Evolutionary conservation across 1,139 yeast species (phyloP).

Genomic region (Saccharomyces uvarum): DNA sequence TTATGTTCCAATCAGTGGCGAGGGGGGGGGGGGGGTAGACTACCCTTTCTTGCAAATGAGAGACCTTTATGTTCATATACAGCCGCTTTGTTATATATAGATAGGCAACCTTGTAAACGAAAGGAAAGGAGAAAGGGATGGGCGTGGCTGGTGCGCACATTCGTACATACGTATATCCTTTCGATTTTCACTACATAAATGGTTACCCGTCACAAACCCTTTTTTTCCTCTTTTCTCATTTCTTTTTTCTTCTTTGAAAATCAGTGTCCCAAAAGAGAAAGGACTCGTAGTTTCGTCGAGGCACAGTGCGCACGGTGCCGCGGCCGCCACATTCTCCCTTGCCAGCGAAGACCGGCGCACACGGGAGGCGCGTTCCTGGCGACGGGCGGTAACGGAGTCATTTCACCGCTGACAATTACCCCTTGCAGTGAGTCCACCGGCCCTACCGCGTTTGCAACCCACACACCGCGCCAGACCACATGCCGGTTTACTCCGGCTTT

Average conservation of each 20-base stretch:
- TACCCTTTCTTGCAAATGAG: no score
- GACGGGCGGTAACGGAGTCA: not conserved
- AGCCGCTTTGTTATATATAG: not conserved
- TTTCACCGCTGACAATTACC: not conserved
- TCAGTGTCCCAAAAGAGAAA: not conserved
- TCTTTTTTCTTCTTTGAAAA: not conserved
- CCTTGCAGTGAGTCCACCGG: not conserved
- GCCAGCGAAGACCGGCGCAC: not conserved
- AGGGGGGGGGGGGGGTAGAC: not conserved
- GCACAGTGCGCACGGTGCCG: not conserved
- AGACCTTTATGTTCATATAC: not conserved
- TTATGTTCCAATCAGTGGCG: not conserved
- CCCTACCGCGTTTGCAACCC: not conserved
- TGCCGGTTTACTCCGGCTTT: not conserved
- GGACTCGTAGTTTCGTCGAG: not conserved
- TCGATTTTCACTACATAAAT: not conserved
- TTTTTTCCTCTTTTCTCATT: not conserved
- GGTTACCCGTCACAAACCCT: not conserved
- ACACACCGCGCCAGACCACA: not conserved
- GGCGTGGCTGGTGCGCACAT: not conserved
- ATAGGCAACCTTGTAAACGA: no score
- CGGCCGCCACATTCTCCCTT: not conserved
- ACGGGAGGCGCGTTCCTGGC: not conserved
- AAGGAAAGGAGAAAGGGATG: not conserved
- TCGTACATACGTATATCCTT: not conserved